phyloP scores from a whole-genome alignment of 1,139 yeast species.

The Kurtzmaniella quercitrusa region DNA sequence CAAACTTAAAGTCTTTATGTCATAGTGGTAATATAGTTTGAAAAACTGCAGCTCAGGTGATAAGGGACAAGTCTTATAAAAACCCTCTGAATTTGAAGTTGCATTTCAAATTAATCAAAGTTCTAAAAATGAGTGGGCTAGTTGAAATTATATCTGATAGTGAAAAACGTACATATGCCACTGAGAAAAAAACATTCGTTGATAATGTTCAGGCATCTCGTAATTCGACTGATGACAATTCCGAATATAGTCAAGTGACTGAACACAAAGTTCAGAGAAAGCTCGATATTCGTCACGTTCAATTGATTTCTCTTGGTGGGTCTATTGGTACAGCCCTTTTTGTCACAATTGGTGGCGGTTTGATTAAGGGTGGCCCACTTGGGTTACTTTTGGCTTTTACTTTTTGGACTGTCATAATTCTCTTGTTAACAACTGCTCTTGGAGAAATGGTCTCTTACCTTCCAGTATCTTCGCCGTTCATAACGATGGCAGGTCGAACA shows the following conservation, averaged over 20 bases:
- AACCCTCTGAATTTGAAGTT: no score
- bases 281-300: slow-evolving; percentile 23
- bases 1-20: no score
- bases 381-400: slow-evolving; percentile 40
- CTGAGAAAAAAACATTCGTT: not conserved
- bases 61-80: not conserved
- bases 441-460: slow-evolving; percentile 83
- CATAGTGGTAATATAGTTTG: no score
- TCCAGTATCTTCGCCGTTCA: slow-evolving; percentile 66
- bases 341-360: slow-evolving; percentile 42
- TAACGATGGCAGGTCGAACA: slow-evolving; percentile 51
- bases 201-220: not conserved
- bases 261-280: slow-evolving; percentile 9
- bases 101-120: no score
- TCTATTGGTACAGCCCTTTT: slow-evolving; percentile 42
- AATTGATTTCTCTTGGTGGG: slow-evolving; percentile 33
- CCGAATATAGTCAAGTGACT: no score
- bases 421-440: slow-evolving; percentile 61
- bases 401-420: slow-evolving; percentile 49
- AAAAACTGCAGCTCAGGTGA: no score
- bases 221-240: not conserved
- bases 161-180: not conserved
- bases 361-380: slow-evolving; percentile 45
- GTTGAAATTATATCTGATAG: not conserved
- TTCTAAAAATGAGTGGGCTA: not conserved